These are phyloP conservation scores for Fusarium chaquense DNA, from an alignment of 2,329 filamentous ascomycete genomes.

Conservation along the genomic window DNA sequence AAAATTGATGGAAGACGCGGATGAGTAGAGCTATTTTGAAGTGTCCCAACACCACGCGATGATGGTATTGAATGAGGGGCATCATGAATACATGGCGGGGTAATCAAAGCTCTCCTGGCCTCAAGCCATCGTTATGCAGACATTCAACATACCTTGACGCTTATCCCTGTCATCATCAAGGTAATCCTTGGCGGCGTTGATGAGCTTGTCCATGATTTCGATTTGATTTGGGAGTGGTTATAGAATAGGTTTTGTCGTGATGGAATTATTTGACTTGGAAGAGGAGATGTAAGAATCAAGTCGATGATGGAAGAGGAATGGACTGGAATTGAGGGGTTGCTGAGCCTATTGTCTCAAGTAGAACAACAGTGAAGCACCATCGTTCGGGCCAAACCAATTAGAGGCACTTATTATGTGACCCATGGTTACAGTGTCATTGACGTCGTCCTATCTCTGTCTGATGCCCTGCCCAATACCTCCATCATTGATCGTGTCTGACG, in stretches of 20 bases:
- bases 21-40: background rate
- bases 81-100: conserved; percentile 44
- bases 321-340: conserved; percentile 27
- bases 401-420: background rate
- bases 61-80: conserved; percentile 17
- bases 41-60: background rate
- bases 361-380: background rate
- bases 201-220: conserved; percentile 54
- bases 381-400: conserved; percentile 3
- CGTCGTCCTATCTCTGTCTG: conserved; percentile 5
- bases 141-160: conserved; percentile 38
- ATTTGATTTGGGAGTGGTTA: background rate
- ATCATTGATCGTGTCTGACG: conserved; percentile 26
- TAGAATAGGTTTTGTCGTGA: background rate
- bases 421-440: background rate
- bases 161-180: conserved; percentile 51
- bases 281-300: conserved; percentile 9
- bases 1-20: background rate
- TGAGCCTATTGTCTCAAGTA: conserved; percentile 17
- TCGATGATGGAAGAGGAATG: conserved; percentile 23
- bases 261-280: background rate
- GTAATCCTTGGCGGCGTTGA: conserved; percentile 55
- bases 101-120: conserved; percentile 18
- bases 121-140: background rate
- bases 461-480: conserved; percentile 1